phyloP scores from a whole-genome alignment of 2,329 filamentous ascomycete genomes.

The Coniochaeta sp. region DNA sequence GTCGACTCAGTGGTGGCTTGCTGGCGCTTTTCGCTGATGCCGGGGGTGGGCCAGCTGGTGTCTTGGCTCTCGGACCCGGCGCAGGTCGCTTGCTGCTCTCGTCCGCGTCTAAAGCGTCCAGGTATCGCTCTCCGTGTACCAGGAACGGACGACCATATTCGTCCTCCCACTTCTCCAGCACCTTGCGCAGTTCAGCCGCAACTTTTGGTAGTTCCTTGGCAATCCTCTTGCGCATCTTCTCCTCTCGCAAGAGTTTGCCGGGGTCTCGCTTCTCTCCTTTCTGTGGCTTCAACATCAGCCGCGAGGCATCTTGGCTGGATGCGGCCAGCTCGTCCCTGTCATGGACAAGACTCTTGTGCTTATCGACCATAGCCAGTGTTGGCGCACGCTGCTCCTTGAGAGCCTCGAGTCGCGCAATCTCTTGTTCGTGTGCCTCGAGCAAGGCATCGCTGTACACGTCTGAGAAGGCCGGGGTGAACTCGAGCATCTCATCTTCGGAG shows the following conservation, averaged over 20 bases:
- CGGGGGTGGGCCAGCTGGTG: conserved; percentile 57
- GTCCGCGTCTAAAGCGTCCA: conserved; percentile 70
- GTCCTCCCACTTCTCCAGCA: conserved; percentile 83
- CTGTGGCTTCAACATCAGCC: conserved; percentile 82
- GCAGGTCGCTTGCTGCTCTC: conserved; percentile 49
- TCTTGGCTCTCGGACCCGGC: conserved; percentile 62
- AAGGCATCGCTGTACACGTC: conserved; percentile 96
- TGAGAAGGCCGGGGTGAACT: conserved; percentile 94
- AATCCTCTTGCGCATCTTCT: conserved; percentile 98
- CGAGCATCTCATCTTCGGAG: conserved; percentile 97
- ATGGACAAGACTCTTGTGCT: conserved; percentile 71
- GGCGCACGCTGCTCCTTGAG: conserved; percentile 84
- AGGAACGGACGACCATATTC: conserved; percentile 91
- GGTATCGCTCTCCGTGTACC: conserved; percentile 84
- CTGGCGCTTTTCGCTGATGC: conserved; percentile 31
- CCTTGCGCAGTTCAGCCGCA: conserved; percentile 71
- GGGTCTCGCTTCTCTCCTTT: conserved; percentile 94
- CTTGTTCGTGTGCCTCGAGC: conserved; percentile 87
- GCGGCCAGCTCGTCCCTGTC: conserved; percentile 84
- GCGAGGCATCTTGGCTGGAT: conserved; percentile 90
- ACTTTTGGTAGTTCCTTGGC: conserved; percentile 93
- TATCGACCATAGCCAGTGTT: conserved; percentile 74
- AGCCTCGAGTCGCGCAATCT: conserved; percentile 74
- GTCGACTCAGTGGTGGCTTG: conserved; percentile 27
- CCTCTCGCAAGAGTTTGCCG: conserved; percentile 85